These are phyloP conservation scores for Talaromyces sp. DNA, from an alignment of 2,329 filamentous ascomycete genomes.

Conservation along the genomic window DNA sequence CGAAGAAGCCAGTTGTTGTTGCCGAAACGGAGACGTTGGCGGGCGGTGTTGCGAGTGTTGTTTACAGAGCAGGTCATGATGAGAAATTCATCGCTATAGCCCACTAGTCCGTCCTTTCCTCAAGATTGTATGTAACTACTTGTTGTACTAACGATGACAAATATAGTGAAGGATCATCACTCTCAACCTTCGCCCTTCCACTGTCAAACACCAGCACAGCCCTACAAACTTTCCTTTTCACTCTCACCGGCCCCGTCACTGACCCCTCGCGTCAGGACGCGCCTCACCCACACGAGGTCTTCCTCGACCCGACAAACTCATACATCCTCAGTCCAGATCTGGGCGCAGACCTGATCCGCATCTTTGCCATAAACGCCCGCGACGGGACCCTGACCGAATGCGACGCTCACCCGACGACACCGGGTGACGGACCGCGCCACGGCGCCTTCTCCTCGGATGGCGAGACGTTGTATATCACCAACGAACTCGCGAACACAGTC, in stretches of 20 bases:
- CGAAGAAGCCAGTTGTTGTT: slow-evolving; percentile 16
- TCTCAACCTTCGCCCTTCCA: slow-evolving; percentile 34
- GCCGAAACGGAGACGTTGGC: slow-evolving; percentile 25
- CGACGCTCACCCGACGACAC: slow-evolving; percentile 39
- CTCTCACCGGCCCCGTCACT: slow-evolving; percentile 29
- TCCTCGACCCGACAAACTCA: slow-evolving; percentile 62
- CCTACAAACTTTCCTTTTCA: slow-evolving; percentile 44
- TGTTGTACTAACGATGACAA: too few species aligned
- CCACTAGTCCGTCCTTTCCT: slow-evolving; percentile 30
- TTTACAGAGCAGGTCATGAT: slow-evolving; percentile 27
- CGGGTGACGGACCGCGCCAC: slow-evolving; percentile 64
- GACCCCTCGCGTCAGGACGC: slow-evolving; percentile 50
- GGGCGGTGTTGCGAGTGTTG: slow-evolving; percentile 33
- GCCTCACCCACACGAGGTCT: slow-evolving; percentile 62
- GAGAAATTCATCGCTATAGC: slow-evolving; percentile 34
- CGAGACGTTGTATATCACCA: slow-evolving; percentile 46
- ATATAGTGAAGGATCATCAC: slow-evolving; percentile 23
- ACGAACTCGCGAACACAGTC: slow-evolving; percentile 56
- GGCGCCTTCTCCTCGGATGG: slow-evolving; percentile 51
- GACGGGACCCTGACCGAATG: slow-evolving; percentile 46
- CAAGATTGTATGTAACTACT: too few species aligned
- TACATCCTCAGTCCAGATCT: slow-evolving; percentile 65
- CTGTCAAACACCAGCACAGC: slow-evolving; percentile 17
- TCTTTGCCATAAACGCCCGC: slow-evolving; percentile 52
- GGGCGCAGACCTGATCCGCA: slow-evolving; percentile 59